Evolutionary conservation across 345 rosid genomes (phyloP), one percentile per base, ranked within the genome.

Genomic region (Salix brachista): DNA sequence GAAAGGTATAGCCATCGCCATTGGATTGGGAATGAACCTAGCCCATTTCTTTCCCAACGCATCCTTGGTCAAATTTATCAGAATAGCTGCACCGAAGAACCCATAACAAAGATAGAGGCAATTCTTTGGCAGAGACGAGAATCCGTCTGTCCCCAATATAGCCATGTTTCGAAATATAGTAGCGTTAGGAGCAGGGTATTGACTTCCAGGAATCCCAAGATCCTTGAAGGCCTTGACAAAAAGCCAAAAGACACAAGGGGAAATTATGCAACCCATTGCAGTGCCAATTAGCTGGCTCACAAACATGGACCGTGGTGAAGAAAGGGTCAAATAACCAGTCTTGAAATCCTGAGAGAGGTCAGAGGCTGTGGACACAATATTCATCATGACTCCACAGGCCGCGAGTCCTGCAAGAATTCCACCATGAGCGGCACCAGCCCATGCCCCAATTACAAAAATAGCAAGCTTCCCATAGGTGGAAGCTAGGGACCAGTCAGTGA

Each of bases 1-100:
- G 80, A 87, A 87, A 58, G 90, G 88, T 65, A 87, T 85, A 9
- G 88, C 90, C 90, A 87, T 87, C 0, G 85, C 90, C 85, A 85
- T 85, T 13, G 88, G 90, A 18, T 83, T 61, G 0, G 90, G 90
- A 28, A 85, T 85, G 81, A 82, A 87, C 34, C 79, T 87, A n/a
- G 86, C 84, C 10, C 81, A 77, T 25, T 78, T 83, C 54, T 76
- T 64, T 46, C 71, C 74, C 36, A 75, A 54, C 23, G 32, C 0
- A 70, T 85, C 88, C 77, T 80, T 85, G 32, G 69, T 72, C 6
- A 81, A 28, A 56, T 85, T 85, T 8, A 86, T 82, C 11, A 77
- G 69, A 62, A 87, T 82, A 16, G 88, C 90, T 5, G 80, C 77
- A 12, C 83, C 80, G 48, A 88, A 86, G 68, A 84, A 86, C 5